These are phyloP conservation scores for Ceratobasidium sp. DNA, from an alignment of 1,284 basidiomycete genomes.

Conservation along the genomic window DNA sequence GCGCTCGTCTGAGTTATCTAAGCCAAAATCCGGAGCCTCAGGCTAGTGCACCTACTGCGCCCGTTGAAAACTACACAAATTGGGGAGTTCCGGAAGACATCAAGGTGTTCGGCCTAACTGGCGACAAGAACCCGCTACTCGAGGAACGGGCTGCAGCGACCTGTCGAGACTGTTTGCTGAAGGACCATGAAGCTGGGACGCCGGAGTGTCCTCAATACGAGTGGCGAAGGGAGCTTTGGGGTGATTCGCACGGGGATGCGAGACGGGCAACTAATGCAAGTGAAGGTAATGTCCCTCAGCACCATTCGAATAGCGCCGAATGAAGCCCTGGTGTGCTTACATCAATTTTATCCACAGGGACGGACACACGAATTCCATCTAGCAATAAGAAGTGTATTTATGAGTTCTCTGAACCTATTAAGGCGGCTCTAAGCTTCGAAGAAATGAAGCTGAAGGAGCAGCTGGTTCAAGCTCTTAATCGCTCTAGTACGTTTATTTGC, in stretches of 20 bases:
- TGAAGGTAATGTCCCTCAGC: too few relatives aligned
- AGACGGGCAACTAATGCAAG: too few relatives aligned
- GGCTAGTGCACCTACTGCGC: neutral
- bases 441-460: neutral
- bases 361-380: too few relatives aligned
- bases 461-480: too few relatives aligned
- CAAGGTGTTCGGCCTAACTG: neutral
- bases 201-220: neutral
- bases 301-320: too few relatives aligned
- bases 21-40: neutral
- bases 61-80: neutral
- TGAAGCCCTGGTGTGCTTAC: too few relatives aligned
- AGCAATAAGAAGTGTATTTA: neutral
- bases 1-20: neutral
- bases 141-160: neutral
- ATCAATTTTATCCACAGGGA: too few relatives aligned
- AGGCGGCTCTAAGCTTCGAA: neutral
- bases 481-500: too few relatives aligned
- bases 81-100: neutral
- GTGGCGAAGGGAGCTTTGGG: constrained; percentile 17
- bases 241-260: too few relatives aligned
- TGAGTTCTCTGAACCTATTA: neutral
- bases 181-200: neutral
- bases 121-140: neutral
- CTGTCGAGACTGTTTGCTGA: constrained; percentile 9